phyloP scores from a whole-genome alignment of 139 green algal species.

The Tetraselmis striata region DNA sequence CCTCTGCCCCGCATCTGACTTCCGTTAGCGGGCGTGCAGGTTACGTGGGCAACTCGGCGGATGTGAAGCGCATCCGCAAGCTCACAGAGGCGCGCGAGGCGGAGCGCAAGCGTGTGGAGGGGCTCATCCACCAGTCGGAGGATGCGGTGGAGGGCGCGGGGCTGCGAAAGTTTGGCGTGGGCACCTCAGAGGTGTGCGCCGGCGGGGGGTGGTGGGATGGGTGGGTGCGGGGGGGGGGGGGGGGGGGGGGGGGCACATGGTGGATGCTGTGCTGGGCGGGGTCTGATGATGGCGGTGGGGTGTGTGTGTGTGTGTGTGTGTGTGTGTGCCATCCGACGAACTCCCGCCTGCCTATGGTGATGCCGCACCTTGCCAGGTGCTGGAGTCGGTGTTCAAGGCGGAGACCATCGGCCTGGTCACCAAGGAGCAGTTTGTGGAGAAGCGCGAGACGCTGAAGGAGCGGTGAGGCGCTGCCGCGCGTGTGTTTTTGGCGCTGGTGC shows the following conservation, averaged over 20 bases:
- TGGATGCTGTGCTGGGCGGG: not conserved
- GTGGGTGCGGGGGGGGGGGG: too few species aligned
- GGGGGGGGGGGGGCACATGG: too few species aligned
- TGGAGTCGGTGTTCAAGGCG: conserved; percentile 89
- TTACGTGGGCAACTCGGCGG: conserved; percentile 70
- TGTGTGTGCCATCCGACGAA: not conserved
- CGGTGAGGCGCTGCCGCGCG: conserved; percentile 21
- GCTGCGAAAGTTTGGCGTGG: conserved; percentile 64
- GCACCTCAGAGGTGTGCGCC: conserved; percentile 51
- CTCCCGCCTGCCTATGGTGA: too few species aligned
- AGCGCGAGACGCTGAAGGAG: conserved; percentile 63
- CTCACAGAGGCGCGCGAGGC: conserved; percentile 69
- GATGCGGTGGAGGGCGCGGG: conserved; percentile 36
- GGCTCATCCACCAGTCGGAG: conserved; percentile 41
- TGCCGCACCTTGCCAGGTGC: conserved; percentile 23
- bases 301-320: not conserved
- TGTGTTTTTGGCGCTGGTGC: too few species aligned
- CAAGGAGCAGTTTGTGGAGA: conserved; percentile 84
- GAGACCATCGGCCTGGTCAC: conserved; percentile 94
- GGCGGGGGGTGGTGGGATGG: not conserved
- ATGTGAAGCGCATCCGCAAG: conserved; percentile 57
- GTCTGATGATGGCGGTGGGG: not conserved
- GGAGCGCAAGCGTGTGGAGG: conserved; percentile 62
- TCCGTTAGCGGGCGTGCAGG: too few species aligned
- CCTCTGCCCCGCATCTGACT: too few species aligned